Percentiles rank a stretch among this genome's conserved stretches.
Evolutionary conservation across 768 basidiomycete genomes (phyloP).

Genomic region (Hygrophoropsis aurantiaca): DNA sequence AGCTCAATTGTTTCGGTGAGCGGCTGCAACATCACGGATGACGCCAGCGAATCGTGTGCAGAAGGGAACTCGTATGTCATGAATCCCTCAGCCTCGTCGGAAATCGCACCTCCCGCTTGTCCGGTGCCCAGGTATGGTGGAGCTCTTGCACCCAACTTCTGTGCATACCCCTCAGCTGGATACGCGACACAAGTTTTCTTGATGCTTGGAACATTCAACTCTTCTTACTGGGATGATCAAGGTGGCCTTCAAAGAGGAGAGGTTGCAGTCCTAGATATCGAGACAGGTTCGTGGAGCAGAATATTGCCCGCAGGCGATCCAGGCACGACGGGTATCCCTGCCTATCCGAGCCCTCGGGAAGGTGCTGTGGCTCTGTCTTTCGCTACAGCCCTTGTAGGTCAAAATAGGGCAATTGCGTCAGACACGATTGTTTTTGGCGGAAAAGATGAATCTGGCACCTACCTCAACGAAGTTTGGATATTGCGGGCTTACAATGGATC

Average conservation of each 20-base stretch:
- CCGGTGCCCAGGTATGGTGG: constrained; percentile 67
- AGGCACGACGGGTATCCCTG: constrained; percentile 34
- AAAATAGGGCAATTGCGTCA: constrained; percentile 43
- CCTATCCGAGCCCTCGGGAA: constrained; percentile 67
- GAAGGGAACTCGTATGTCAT: constrained; percentile 58
- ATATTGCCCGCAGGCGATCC: constrained; percentile 79
- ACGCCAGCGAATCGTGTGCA: constrained; percentile 51
- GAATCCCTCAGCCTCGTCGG: constrained; percentile 18
- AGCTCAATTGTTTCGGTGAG: constrained; percentile 55
- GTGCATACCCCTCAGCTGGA: constrained; percentile 11
- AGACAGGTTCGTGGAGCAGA: constrained; percentile 68
- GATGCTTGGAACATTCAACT: constrained; percentile 66
- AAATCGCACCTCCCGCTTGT: constrained; percentile 47
- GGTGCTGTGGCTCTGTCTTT: constrained; percentile 69
- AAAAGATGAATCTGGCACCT: constrained; percentile 60
- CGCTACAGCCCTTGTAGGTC: constrained; percentile 54
- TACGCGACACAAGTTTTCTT: constrained; percentile 68
- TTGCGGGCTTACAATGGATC: constrained; percentile 69
- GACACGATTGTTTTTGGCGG: constrained; percentile 84
- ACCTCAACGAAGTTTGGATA: constrained; percentile 77
- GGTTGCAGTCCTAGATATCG: constrained; percentile 66
- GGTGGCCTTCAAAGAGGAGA: constrained; percentile 64
- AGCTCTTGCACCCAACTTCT: constrained; percentile 57
- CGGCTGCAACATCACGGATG: constrained; percentile 54
- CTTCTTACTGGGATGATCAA: constrained; percentile 65